Evolutionary conservation across 106 monocot genomes (phyloP), one percentile per base, ranked within the genome.

Genomic region (Dioscorea dumetorum): DNA sequence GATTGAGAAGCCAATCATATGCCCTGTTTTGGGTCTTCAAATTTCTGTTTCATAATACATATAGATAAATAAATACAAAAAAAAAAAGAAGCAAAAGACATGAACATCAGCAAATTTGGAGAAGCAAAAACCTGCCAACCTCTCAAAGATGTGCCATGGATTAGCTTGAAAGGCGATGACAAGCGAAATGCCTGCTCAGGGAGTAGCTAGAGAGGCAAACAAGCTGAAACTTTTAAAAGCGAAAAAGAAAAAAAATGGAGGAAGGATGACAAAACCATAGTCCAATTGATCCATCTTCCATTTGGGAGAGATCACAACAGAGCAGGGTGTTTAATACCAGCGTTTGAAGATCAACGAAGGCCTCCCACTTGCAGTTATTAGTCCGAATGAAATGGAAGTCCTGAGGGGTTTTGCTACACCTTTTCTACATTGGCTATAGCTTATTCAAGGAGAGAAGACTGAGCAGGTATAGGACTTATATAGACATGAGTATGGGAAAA

Each of bases 361-460:
- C 23, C 49, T 66, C 24, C 50, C 66, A 22, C 49, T 4, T 50
- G 3, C 41, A 66, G 22, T 50, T 66, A 50, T 66, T 66, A 17
- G 22, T 12, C 21, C 49, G 8, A 19, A 22, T 4, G n/a, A 50
- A 41, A 50, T 66, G 66, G 66, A 66, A 50, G 66, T 13, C 50
- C 49, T 50, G 22, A 22, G 50, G 50, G 28, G 48, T 13, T 20
- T 22, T 66, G 49, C 64, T 48, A 54, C 18, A 62, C 24, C 34
- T 12, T 66, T 22, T 66, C 49, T 50, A 33, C 19, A 64, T 41
- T 41, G 66, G 66, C 66, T 66, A 50, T 50, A 66, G 66, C 66
- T 66, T 66, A 66, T 66, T 66, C 22, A 50, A 23, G 49, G 17
- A 22, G 66, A 5, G 23, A 50, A 49, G 20, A 50, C 49, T 14